A percentile compares a stretch with the other conserved stretches of the same genome.
Evolutionary conservation across 495 filamentous ascomycete genomes (phyloP).

Genomic region (Penicillium canariense): DNA sequence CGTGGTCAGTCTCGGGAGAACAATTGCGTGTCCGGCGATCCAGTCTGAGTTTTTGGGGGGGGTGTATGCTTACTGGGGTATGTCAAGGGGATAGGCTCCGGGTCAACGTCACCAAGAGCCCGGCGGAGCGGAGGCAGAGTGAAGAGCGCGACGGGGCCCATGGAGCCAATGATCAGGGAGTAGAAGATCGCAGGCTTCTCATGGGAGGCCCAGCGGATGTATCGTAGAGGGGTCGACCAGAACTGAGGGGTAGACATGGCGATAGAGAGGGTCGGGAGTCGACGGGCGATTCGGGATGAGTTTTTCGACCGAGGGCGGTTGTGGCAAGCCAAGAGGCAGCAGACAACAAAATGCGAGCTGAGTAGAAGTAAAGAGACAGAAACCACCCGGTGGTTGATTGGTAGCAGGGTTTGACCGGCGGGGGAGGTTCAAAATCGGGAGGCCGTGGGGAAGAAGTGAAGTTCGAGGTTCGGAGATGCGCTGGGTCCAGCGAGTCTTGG

Average conservation of each 20-base stretch:
- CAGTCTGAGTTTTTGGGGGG: not conserved
- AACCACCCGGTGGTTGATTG: slow-evolving; percentile 9
- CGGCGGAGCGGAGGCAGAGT: slow-evolving; percentile 67
- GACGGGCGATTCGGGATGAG: slow-evolving; percentile 15
- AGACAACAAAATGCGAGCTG: slow-evolving; percentile 4
- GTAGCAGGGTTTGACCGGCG: slow-evolving; percentile 11
- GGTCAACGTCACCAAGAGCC: slow-evolving; percentile 66
- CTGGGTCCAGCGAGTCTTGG: slow-evolving; percentile 43
- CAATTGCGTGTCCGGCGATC: not conserved
- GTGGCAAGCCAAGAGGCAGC: slow-evolving; percentile 1
- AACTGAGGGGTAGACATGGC: slow-evolving; percentile 74
- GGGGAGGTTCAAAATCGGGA: slow-evolving; percentile 19
- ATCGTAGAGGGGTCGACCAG: slow-evolving; percentile 76
- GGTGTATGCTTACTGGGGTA: slow-evolving; percentile 73
- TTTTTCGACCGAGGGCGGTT: slow-evolving; percentile 9
- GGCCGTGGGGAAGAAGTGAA: slow-evolving; percentile 29
- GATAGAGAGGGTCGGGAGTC: slow-evolving; percentile 19
- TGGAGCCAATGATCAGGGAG: slow-evolving; percentile 65
- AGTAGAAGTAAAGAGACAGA: not conserved
- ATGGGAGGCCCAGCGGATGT: slow-evolving; percentile 81
- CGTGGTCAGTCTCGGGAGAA: slow-evolving; percentile 6
- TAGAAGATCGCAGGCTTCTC: slow-evolving; percentile 88
- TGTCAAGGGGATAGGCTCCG: slow-evolving; percentile 72
- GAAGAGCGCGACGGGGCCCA: slow-evolving; percentile 68
- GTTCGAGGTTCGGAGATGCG: slow-evolving; percentile 39